Percentiles rank a stretch among this genome's conserved stretches.
Conservation (phyloP, 176 grass and related monocot genomes). For the Cenchrus fungigraminus region DNA sequence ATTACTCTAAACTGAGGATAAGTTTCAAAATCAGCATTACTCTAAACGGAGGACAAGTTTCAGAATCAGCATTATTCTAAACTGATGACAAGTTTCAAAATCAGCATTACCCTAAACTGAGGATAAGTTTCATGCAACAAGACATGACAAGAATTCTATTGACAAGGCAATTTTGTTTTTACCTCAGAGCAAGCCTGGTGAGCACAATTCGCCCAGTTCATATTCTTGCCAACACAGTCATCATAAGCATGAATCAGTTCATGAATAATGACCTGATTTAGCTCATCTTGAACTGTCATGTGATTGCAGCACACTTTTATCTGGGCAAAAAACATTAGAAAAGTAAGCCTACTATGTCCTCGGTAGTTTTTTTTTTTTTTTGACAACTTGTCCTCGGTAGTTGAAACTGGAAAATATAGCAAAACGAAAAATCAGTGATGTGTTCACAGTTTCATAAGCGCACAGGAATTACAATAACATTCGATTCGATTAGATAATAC, state of each 20-base stretch:
- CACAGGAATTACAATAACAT: not conserved
- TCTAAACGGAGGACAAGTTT: too few species aligned
- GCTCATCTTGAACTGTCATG: conserved; percentile 63
- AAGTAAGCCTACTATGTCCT: conserved; percentile 8
- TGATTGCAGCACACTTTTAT: conserved; percentile 86
- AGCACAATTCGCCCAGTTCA: conserved; percentile 87
- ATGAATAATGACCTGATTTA: conserved; percentile 82
- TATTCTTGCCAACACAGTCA: conserved; percentile 79
- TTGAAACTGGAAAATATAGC: conserved; percentile 4
- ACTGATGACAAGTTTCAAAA: too few species aligned
- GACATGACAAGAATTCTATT: conserved; percentile 22
- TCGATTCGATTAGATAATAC: too few species aligned
- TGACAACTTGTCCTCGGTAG: not conserved
- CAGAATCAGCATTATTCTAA: not conserved
- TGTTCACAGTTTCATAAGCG: not conserved
- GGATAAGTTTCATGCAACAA: not conserved
- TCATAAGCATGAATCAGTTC: conserved; percentile 97
- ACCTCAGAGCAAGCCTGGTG: conserved; percentile 99
- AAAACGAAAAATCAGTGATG: not conserved
- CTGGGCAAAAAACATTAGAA: conserved; percentile 49
- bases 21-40: too few species aligned
- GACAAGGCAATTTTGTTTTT: conserved; percentile 30
- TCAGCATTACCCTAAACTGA: not conserved
- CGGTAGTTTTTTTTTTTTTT: not conserved
- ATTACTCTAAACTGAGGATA: too few species aligned